Base-by-base conservation (phyloP, 371 early-diverging fungal genomes). In the Lichtheimia ornata region DNA sequence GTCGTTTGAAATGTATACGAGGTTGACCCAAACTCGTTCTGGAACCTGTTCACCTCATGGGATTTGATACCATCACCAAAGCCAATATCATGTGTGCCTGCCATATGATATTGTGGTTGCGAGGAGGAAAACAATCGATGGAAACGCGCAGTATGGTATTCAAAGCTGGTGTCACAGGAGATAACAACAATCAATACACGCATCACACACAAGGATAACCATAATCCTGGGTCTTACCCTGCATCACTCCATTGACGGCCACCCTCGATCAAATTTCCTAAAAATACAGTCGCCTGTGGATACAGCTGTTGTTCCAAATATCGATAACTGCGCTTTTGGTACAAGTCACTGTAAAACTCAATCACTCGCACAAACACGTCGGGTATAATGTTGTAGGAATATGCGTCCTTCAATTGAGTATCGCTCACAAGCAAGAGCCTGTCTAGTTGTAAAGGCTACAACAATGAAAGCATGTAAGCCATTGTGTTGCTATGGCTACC, bases 11-110 rank as follows among this genome's bases (percentile, higher is more conserved):
- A 35, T 2, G 73, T 67, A 54, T 85, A 89, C 49, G 92, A 94
- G 12, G 83, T 73, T 11, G 84, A 80, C 0, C 94, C 93, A 69
- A 90, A 89, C 11, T 65, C 63, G 5, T 57, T 45, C 40, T 79
- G 67, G 63, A 86, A 94, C 20, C 93, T 73, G 0, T 59, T 58
- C 40, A 84, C 70, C 0, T 88, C 81, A 0, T 49, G 12, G 0
- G 62, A 64, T 5, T 89, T 70, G 17, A 94, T 76, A 1, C 81
- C 81, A 58, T 88, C 73, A 5, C 95, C 94, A 66, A 94, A 91
- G 0, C 96, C 95, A 60, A 95, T 86, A 69, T 97, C 96, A 67
- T 97, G 96, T 70, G 94, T 97, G 3, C 96, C 96, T 3, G 87
- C 91, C 72, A 91, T 86, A 53, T 79, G 70, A 50, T 73, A 40